Base-by-base conservation (phyloP, 495 filamentous ascomycete species). In the Lophiotrema nucula region DNA sequence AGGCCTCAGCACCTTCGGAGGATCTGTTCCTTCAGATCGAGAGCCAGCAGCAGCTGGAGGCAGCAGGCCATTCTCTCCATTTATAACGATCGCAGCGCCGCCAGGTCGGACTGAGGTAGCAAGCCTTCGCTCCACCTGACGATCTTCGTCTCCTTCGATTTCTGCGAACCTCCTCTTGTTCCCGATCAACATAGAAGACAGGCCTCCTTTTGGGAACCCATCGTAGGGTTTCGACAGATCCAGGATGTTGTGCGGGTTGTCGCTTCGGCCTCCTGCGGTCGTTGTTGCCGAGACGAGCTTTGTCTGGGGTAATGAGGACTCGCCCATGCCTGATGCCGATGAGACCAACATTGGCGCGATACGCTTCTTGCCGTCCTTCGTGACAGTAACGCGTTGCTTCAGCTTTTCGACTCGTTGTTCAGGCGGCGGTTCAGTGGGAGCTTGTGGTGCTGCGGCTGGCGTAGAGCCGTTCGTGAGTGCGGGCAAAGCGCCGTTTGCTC, bases 351-450 rank as follows among this genome's bases (percentile, higher is more conserved):
- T 72, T 4, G 93, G 93, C 2, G 89, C 88, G 51, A 99, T 90
- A 22, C 95, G 83, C 74, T 97, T 99, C 73, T 91, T 97, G 16
- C 93, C 93, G 50, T 99, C 93, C 70, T 97, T 97, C 1, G 91
- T 96, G 45, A 95, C 88, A 16, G 90, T 96, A 6, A 96, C 89
- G 10, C 92, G 85, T 46, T 89, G 84, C 70, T 97, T 97, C 56
- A 97, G 69, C 50, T 83, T 82, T 46, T 90, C 88, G 31, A 95
- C 76, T 61, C 88, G 86, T 18, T 80, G 81, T 56, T 82, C 79
- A 44, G 83, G 79, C 2, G 81, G 77, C 56, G 87, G 75, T 49
- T 63, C 58, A 31, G 67, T 55, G 21, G 67, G 62, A 35, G 61
- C 28, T 16, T 35, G 31, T 6, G 49, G 59, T 16, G 23, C 16